Percentiles rank a stretch among this genome's conserved stretches.
Evolutionary conservation across 805 yeast genomes (phyloP).

Genomic region (Sugiyamaella marilandica): DNA sequence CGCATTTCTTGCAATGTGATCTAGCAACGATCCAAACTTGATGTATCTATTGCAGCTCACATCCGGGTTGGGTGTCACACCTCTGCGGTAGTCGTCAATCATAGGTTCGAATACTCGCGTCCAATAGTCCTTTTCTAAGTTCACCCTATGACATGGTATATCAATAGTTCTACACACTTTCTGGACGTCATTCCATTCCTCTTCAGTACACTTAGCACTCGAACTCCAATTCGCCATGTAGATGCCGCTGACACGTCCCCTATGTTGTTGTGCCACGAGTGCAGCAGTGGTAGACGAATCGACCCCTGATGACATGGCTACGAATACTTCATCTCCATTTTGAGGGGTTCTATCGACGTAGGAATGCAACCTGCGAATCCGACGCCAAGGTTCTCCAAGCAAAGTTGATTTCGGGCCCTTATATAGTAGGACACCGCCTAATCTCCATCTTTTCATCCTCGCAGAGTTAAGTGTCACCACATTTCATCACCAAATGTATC

Average conservation of each 20-base stretch:
- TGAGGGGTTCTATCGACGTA: neutral
- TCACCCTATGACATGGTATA: conserved; percentile 70
- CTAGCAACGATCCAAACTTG: conserved; percentile 76
- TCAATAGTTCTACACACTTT: conserved; percentile 53
- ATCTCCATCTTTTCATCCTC: no score
- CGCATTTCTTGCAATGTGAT: conserved; percentile 31
- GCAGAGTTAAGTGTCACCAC: no score
- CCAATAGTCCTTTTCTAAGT: conserved; percentile 93
- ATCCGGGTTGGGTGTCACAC: conserved; percentile 93
- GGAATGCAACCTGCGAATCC: neutral
- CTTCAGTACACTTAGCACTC: conserved; percentile 64
- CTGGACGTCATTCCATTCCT: conserved; percentile 84
- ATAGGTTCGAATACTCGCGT: conserved; percentile 86
- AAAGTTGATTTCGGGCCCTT: no score
- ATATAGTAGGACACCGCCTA: no score
- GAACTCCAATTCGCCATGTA: conserved; percentile 89
- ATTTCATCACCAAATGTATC: no score
- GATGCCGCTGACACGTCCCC: conserved; percentile 65
- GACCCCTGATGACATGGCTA: conserved; percentile 97
- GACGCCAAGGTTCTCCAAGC: no score
- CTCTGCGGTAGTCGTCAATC: conserved; percentile 64
- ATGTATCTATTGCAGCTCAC: conserved; percentile 79
- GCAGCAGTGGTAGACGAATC: conserved; percentile 90
- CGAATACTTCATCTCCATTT: conserved; percentile 52
- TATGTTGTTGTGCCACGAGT: conserved; percentile 43